Conservation (phyloP, 352 stramenopile genomes). For the Phytophthora podocarpi region DNA sequence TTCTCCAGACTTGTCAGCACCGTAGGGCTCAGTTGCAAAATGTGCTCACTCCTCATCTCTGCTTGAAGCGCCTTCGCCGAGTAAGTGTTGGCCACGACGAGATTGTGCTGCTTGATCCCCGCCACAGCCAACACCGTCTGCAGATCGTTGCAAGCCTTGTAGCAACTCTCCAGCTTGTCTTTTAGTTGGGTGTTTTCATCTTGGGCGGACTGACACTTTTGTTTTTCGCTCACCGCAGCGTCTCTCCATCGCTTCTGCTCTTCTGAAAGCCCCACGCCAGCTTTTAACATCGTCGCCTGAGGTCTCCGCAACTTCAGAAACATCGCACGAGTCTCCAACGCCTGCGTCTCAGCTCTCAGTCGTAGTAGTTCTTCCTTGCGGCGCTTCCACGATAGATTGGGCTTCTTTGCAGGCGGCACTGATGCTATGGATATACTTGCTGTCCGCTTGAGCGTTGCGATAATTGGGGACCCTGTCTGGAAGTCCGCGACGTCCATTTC, state of each 20-base stretch:
- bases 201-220: not conserved
- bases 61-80: conserved; percentile 3
- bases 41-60: not conserved
- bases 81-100: not conserved
- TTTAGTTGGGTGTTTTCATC: conserved; percentile 18
- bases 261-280: not conserved
- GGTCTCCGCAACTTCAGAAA: conserved; percentile 26
- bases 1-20: conserved; percentile 6
- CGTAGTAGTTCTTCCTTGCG: conserved; percentile 41
- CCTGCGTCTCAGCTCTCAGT: conserved; percentile 26
- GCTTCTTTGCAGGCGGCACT: conserved; percentile 16
- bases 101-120: conserved; percentile 3
- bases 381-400: conserved; percentile 38
- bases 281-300: conserved; percentile 7
- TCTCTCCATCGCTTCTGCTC: conserved; percentile 14
- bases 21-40: not conserved
- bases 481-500: conserved; percentile 18
- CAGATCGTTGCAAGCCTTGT: conserved; percentile 10
- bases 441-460: not conserved
- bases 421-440: not conserved
- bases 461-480: not conserved
- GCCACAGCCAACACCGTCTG: conserved; percentile 11
- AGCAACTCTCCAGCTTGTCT: conserved; percentile 6
- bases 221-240: conserved; percentile 9
- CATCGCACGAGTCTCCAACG: conserved; percentile 35